Evolutionary conservation across 768 basidiomycete genomes (phyloP), one percentile per base, ranked within the genome.

Genomic region (Phaeolepiota aurea): DNA sequence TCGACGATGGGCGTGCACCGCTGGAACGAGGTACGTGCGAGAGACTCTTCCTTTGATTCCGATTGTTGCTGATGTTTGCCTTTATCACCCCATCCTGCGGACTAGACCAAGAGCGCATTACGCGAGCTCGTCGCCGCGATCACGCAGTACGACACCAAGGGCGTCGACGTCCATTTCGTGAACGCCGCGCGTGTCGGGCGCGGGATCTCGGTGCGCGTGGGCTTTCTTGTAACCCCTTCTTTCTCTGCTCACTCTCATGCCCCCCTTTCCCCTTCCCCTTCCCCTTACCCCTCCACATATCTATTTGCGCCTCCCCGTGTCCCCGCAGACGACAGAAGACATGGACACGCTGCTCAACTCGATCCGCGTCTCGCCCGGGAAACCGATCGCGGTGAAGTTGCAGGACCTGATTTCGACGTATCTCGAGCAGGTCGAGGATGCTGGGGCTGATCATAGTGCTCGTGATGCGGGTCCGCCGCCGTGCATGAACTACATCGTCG

Each of bases 141-240:
- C 1, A 50, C 64, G 1, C 46, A 55, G 20, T 76, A 76, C 35
- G 75, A 76, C 43, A 44, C 45, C 2, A 68, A 76, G 30, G 78
- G 77, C 2, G 64, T 80, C 21, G 76, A 79, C 37, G 64, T 80
- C 2, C 56, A 72, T 42, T 80, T 80, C 55, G 51, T 80, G 36
- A 79, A 79, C 45, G 51, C 63, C 22, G 35, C 20, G 13, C 15
- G 4, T 15, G 10, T 18, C 20, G 37, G n/a, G 11, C 4, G 20
- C 9, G 10, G 15, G 9, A 13, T 19, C 4, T 18, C 9, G 4
- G 37, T 38, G 21, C 15, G 9, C 19, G 19, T 35, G n/a, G n/a
- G n/a, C n/a, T 16, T 16, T 7, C 15, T 9, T 9, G 7, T 13
- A 7, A 10, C 7, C 15, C 7, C 7, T 16, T 10, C 16, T 9